Base-by-base conservation (phyloP, 2,329 filamentous ascomycete genomes). In the Alternaria brassicicola region DNA sequence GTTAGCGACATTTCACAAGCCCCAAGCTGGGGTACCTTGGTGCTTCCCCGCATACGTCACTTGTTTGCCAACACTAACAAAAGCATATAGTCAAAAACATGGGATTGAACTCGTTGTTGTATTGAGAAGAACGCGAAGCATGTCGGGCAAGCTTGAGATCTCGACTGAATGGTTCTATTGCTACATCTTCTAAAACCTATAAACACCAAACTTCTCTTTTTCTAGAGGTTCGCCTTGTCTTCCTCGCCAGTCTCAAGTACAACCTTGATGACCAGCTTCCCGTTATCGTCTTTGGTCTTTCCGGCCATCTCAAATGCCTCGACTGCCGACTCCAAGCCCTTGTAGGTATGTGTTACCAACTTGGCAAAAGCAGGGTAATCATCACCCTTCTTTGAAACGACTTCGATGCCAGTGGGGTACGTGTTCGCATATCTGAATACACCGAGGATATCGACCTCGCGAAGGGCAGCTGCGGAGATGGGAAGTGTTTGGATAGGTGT, bases 401-500 rank as follows among this genome's bases (percentile, higher is more conserved):
- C 88, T 77, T 75, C 82, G 58, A 93, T 89, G n/a, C 89, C 89
- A 0, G 86, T 88, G 4, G 85, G 82, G 70, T 92, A 93, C 0
- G 89, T 91, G 75, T 92, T 90, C 19, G 88, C 88, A 67, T 93
- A 93, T 46, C 90, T 84, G 78, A 93, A 92, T 28, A 92, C 87
- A 31, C 89, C 89, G n/a, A 92, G 78, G 30, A 93, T 88, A 71
- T 93, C 90, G 41, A 93, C 87, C 78, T 93, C 90, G 35, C 89
- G 85, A 26, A 92, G 80, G 36, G 90, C 88, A 3, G 89, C 89
- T 5, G 88, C 88, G 7, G 87, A 90, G 43, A 93, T 80, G 1
- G 89, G 89, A 2, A 93, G 81, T 0, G 89, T 92, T 74, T 92
- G 89, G 51, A 92, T 85, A 0, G 90, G 89, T 5, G 86, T 90